Evolutionary conservation across 225 moss, liverwort and hornwort species (phyloP).

Genomic region (Thuidium tamariscinum): DNA sequence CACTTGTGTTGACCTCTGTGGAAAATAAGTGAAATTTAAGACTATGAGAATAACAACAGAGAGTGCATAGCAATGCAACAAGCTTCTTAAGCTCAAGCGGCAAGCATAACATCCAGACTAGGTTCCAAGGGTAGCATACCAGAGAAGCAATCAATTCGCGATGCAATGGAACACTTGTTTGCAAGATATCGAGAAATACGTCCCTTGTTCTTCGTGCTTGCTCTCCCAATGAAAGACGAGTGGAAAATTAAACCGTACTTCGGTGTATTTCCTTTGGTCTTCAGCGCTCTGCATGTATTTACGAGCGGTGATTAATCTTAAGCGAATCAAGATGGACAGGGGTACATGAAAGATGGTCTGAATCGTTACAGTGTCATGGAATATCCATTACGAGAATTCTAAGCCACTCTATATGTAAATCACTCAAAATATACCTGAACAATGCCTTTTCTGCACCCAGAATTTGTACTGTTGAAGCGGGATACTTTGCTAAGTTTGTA

Average conservation of each 20-base stretch:
- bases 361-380: neutral
- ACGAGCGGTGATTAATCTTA: neutral
- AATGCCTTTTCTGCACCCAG: constrained; percentile 92
- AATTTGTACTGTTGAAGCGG: constrained; percentile 90
- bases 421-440: constrained; percentile 46
- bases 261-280: constrained; percentile 92
- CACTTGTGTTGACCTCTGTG: constrained; percentile 60
- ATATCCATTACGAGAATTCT: neutral
- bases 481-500: constrained; percentile 89
- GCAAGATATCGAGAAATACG: constrained; percentile 93
- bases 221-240: constrained; percentile 89
- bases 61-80: neutral
- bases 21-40: neutral
- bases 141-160: constrained; percentile 92
- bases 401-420: neutral
- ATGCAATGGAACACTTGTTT: constrained; percentile 96
- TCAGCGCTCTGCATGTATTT: constrained; percentile 56
- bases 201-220: constrained; percentile 76
- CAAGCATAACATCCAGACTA: neutral
- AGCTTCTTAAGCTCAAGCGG: neutral
- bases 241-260: constrained; percentile 94
- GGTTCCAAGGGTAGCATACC: constrained; percentile 13
- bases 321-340: neutral
- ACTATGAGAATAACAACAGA: neutral
- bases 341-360: neutral